Base-by-base conservation (phyloP, 352 stramenopile species). In the Phytophthora colocasiae region DNA sequence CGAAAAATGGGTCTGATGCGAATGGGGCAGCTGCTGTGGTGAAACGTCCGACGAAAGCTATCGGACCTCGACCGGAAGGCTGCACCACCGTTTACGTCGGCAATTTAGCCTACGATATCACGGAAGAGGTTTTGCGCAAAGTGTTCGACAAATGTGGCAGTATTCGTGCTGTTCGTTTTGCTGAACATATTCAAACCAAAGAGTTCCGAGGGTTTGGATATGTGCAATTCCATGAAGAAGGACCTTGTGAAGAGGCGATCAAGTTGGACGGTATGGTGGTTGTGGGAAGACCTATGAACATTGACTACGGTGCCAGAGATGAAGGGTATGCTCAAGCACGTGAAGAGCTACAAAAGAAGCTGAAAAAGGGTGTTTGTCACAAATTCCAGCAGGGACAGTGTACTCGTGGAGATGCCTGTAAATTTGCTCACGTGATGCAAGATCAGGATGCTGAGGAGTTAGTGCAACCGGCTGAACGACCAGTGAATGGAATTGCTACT, bases 81-180 rank as follows among this genome's bases (percentile, higher is more conserved):
- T 99, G 97, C 72, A 89, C 80, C 27, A 98, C 87, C 12, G 67
- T 99, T 10, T 99, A 98, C 77, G 94, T 98, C 3, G 91, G 95
- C 41, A 99, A 99, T 75, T 71, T 99, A 59, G 91, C 97, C 2
- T 99, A 99, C 72, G 82, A 96, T 39, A 97, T 94, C 67, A 93
- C 87, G 8, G 91, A 97, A 39, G 89, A 98, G 29, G 81, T 95
- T 43, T 50, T 95, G 62, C 81, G 83, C 39, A 93, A 93, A 63
- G 87, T 95, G 1, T 93, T 93, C 58, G 81, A 81, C 41, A 81
- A 80, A 56, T 93, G 82, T 65, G 87, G 87, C 50, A 83, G 78
- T 29, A 85, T 95, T 66, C 87, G 88, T 45, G 87, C 87, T 19
- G 80, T 95, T 60, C 87, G 87, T 12, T 93, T 95, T 49, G 87